Base-by-base conservation (phyloP, 1,284 basidiomycete species). In the Leccinum pallidistipes region DNA sequence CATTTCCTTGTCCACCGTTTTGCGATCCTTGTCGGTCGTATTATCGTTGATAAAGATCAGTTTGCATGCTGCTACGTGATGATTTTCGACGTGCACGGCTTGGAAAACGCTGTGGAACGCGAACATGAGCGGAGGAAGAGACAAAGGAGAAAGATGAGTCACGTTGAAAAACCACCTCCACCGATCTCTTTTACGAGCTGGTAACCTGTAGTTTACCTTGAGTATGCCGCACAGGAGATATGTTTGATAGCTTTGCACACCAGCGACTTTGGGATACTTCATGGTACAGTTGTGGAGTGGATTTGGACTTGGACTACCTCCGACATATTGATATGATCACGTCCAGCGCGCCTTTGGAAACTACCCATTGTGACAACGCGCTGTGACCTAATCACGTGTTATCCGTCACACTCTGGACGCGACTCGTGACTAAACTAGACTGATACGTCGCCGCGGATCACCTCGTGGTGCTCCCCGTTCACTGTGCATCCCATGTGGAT, bases 1-100 rank as follows among this genome's bases (percentile, higher is more conserved):
- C 75, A 98, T 96, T 76, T 99, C 97, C 73, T 96, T 97, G 63
- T 97, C 88, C 16, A 95, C 79, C n/a, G 83, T 84, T 73, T 94
- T 95, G 63, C 91, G 81, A 45, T 91, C 84, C 50, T 81, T 80
- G 3, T 85, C 80, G 0, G 85, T 84, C 5, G 87, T 87, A 55
- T 84, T 69, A 7, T 80, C 73, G 0, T 84, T 87, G 56, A 95
- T 77, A 18, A 79, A 74, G 66, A 95, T 83, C 40, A 95, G 79
- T 76, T 97, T 97, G 81, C 94, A 94, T 18, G 95, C 95, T 1
- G 91, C 93, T 2, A 93, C 84, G 16, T 75, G 81, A 61, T 83
- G 82, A 7, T 83, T 79, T n/a, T 81, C 76, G 52, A 91, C 73
- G 73, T 95, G 83, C 29, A 91, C 85, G 0, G 93, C 93, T 57